Conservation (phyloP, 2,329 filamentous ascomycete genomes). For the Lecanicillium sp. region DNA sequence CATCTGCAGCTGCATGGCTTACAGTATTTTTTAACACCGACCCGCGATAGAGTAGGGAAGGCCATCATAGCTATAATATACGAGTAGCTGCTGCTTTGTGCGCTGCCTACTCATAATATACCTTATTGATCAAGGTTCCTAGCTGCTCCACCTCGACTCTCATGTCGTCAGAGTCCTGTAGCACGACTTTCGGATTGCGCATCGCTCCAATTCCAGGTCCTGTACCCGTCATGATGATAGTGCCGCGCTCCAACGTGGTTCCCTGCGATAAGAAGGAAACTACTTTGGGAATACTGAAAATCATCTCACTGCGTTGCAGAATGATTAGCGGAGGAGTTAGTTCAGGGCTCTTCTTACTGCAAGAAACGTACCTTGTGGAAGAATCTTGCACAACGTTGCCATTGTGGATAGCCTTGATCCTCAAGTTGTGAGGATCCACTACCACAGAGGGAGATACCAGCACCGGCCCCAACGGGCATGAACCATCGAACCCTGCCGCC, state of each 20-base stretch:
- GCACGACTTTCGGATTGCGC: constrained; percentile 27
- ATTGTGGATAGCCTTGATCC: constrained; percentile 25
- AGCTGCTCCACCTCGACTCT: constrained; percentile 27
- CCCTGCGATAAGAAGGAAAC: constrained; percentile 50
- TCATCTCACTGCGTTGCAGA: constrained; percentile 37
- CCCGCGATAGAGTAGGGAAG: too few species aligned
- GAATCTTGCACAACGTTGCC: constrained; percentile 27
- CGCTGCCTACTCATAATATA: constrained; percentile 23
- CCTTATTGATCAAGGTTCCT: constrained; percentile 27
- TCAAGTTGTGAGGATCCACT: constrained; percentile 21
- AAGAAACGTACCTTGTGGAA: constrained; percentile 18
- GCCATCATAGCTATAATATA: too few species aligned
- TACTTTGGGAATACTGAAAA: constrained; percentile 48
- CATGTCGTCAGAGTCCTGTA: constrained; percentile 29
- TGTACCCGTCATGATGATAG: constrained; percentile 57
- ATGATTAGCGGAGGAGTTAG: too few species aligned
- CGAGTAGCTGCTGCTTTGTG: too few species aligned
- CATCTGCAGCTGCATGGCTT: too few species aligned
- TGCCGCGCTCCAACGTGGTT: constrained; percentile 50
- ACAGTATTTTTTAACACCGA: background rate
- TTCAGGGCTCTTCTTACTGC: too few species aligned
- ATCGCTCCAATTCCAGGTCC: constrained; percentile 32
- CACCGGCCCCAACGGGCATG: constrained; percentile 36
- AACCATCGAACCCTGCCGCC: constrained; percentile 34
- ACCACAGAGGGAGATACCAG: constrained; percentile 23